These are phyloP conservation scores for Clavispora phyllophila DNA, from an alignment of 805 yeast genomes.

Conservation along the genomic window DNA sequence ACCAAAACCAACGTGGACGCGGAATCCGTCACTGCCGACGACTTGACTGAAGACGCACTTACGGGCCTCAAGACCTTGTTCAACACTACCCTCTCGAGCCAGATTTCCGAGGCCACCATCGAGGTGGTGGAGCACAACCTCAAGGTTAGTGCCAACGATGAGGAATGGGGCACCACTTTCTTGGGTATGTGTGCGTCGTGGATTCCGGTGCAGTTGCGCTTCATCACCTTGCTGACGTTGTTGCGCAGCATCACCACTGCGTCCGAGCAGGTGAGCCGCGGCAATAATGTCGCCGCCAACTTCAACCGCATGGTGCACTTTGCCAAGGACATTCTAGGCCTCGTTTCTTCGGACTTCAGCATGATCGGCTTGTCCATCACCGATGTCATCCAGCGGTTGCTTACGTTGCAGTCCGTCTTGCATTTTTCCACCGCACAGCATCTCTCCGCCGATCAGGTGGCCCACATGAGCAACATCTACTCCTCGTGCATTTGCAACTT, in stretches of 20 bases:
- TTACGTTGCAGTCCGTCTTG: slow-evolving; percentile 43
- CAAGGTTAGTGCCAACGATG: slow-evolving; percentile 18
- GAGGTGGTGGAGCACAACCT: slow-evolving; percentile 43
- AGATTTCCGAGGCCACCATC: slow-evolving; percentile 52
- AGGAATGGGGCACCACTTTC: slow-evolving; percentile 51
- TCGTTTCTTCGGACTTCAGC: slow-evolving; percentile 73
- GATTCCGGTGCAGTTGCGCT: slow-evolving; percentile 77
- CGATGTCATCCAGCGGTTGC: slow-evolving; percentile 62
- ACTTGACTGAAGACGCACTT: slow-evolving; percentile 44
- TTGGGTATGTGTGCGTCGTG: slow-evolving; percentile 65
- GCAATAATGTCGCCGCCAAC: slow-evolving; percentile 2
- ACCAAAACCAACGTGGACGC: slow-evolving; percentile 26
- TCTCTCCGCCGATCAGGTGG: slow-evolving; percentile 18
- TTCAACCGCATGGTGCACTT: slow-evolving; percentile 31
- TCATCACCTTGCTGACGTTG: slow-evolving; percentile 50
- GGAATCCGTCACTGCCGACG: slow-evolving; percentile 29
- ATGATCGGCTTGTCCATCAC: slow-evolving; percentile 84
- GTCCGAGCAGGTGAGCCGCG: slow-evolving; percentile 15
- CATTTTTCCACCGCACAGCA: slow-evolving; percentile 20
- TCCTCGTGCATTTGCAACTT: slow-evolving; percentile 61
- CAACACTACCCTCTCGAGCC: slow-evolving; percentile 56
- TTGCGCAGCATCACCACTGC: slow-evolving; percentile 24
- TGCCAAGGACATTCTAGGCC: slow-evolving; percentile 46
- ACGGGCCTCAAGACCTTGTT: slow-evolving; percentile 55
- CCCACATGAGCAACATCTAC: slow-evolving; percentile 38